These are phyloP conservation scores for Eimeria mitis DNA, from an alignment of 169 alveolate species.

Conservation along the genomic window DNA sequence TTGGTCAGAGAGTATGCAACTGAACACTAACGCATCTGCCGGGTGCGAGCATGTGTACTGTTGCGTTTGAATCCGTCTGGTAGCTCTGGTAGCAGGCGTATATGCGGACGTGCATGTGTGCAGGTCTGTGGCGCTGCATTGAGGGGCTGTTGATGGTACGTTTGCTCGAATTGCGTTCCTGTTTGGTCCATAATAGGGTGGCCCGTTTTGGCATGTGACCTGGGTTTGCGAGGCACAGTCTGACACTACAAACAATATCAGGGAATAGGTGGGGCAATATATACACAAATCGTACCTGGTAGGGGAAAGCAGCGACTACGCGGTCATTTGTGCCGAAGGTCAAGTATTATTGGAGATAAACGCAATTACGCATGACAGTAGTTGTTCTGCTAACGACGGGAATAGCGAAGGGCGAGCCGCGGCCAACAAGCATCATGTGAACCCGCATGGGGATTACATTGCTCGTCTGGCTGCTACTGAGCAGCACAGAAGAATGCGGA, in stretches of 20 bases:
- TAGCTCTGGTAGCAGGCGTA: no score
- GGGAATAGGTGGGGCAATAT: not conserved
- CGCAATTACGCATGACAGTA: not conserved
- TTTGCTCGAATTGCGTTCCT: no score
- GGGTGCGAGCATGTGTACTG: no score
- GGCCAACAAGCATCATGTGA: not conserved
- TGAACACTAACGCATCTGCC: no score
- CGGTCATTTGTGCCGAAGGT: not conserved
- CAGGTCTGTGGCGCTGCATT: no score
- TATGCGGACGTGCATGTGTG: no score
- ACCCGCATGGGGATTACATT: not conserved
- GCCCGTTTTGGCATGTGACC: not conserved
- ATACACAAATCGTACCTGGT: not conserved
- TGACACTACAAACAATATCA: not conserved
- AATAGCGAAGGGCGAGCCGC: not conserved
- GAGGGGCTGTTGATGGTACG: no score
- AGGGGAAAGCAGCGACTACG: not conserved
- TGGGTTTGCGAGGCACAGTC: not conserved
- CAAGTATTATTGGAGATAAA: not conserved
- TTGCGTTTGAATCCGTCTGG: no score
- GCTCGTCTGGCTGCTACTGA: not conserved
- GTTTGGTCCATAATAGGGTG: not conserved
- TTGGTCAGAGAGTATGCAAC: no score
- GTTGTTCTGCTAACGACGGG: not conserved
- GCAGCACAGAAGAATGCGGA: not conserved